Base-by-base conservation (phyloP, 345 rosid species). In the Citrus unshiu region DNA sequence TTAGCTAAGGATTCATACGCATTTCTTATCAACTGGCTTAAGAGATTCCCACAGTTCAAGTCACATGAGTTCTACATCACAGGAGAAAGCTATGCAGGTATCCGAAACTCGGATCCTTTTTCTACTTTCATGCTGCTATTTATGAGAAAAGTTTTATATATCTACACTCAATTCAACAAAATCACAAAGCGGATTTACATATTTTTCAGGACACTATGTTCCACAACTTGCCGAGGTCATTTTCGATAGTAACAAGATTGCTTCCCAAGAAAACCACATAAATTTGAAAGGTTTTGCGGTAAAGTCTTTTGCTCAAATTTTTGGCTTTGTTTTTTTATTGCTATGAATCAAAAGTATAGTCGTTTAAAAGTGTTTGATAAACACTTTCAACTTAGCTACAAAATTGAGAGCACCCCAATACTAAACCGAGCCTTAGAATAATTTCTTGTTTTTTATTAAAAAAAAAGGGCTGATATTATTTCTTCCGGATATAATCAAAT, bases 71-170 rank as follows among this genome's bases (percentile, higher is more conserved):
- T 90, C 79, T 86, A 83, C 85, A 87, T 90, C 66, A 63, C 90
- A 22, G 95, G 95, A 78, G 93, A 91, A 87, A 91, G 92, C 89
- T 91, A 91, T 30, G 95, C 88, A 60, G 93, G 95, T 91, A 82
- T 25, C 58, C 58, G 22, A 54, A 46, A 46, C 51, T 13, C 5
- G 18, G 51, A 46, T 13, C 51, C 1, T 3, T 46, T 46, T 13
- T 16, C 7, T 35, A 35, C 7, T 54, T 54, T 46, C 51, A 46
- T 13, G 51, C 51, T 46, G 16, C 51, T 46, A 1, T 46, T 46
- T 12, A 46, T 46, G 51, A 12, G 51, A 46, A 46, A 46, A 46
- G 16, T 46, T 54, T 54, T 54, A 18, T 54, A 0, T 16, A 16
- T 18, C 0, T 16, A 51, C 16, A 9, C 51, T 16, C 57, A 14